Evolutionary conservation across 2,329 filamentous ascomycete genomes (phyloP).

Genomic region (Aspergillus japonicus): DNA sequence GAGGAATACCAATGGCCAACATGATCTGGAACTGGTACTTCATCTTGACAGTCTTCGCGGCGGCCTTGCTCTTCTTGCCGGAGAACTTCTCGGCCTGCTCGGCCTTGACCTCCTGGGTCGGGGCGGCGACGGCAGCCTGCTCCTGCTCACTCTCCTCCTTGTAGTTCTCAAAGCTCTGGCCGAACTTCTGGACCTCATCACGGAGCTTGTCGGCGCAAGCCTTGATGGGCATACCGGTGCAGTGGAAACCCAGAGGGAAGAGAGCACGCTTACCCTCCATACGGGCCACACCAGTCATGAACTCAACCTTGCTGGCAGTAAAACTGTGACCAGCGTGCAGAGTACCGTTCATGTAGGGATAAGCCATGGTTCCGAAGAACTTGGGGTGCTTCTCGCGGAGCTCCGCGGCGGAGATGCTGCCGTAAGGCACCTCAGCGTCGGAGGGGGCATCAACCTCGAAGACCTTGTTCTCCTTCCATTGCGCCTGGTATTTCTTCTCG

Average conservation of each 20-base stretch:
- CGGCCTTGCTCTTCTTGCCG: conserved; percentile 88
- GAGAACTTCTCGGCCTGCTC: conserved; percentile 89
- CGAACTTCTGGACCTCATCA: conserved; percentile 85
- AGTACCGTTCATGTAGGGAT: conserved; percentile 82
- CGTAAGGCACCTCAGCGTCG: conserved; percentile 71
- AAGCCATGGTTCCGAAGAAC: conserved; percentile 80
- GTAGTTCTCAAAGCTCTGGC: conserved; percentile 78
- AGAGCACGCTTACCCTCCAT: conserved; percentile 87
- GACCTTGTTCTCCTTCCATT: conserved; percentile 73
- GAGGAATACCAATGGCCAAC: conserved; percentile 82
- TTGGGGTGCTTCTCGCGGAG: conserved; percentile 81
- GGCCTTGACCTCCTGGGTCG: conserved; percentile 67
- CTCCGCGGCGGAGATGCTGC: conserved; percentile 70
- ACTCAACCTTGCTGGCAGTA: conserved; percentile 89
- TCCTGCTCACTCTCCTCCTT: conserved; percentile 58
- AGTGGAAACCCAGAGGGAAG: conserved; percentile 93
- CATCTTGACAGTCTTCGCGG: conserved; percentile 83
- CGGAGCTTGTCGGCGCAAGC: conserved; percentile 93
- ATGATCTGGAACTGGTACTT: conserved; percentile 98
- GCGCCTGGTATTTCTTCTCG: conserved; percentile 89
- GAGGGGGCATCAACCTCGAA: conserved; percentile 87
- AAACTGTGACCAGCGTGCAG: conserved; percentile 92
- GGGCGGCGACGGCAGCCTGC: conserved; percentile 54
- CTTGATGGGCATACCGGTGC: conserved; percentile 97
- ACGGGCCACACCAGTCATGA: conserved; percentile 77